Conservation (phyloP, 192 early-diverging fungal species). For the Physocladia obscura region DNA sequence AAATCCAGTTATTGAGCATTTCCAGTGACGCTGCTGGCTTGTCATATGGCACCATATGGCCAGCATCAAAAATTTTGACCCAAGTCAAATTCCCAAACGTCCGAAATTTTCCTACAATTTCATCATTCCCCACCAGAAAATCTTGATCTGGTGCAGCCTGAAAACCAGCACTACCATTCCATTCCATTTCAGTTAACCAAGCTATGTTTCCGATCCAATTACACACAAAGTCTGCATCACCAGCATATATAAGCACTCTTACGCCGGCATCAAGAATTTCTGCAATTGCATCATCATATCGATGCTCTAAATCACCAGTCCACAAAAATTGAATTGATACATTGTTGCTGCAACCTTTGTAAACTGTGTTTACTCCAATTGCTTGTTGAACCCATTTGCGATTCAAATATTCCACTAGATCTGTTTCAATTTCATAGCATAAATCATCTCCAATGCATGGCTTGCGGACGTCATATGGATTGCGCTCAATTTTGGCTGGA, state of each 20-base stretch:
- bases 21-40: constrained; percentile 5
- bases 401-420: constrained; percentile 53
- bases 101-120: constrained; percentile 3
- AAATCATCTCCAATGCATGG: constrained; percentile 46
- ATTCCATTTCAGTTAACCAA: constrained; percentile 28
- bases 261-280: constrained; percentile 38
- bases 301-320: constrained; percentile 51
- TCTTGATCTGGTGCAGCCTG: background rate
- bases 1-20: constrained; percentile 16
- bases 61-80: constrained; percentile 17
- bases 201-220: constrained; percentile 26
- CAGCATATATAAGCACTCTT: constrained; percentile 49
- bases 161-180: constrained; percentile 21
- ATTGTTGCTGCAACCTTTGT: constrained; percentile 52
- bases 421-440: constrained; percentile 62
- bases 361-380: constrained; percentile 53
- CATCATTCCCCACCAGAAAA: constrained; percentile 3
- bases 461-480: constrained; percentile 81
- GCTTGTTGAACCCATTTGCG: constrained; percentile 41
- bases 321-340: constrained; percentile 43
- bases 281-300: constrained; percentile 35
- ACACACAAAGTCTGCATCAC: constrained; percentile 49
- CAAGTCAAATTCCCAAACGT: constrained; percentile 13
- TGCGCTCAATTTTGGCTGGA: constrained; percentile 70
- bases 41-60: constrained; percentile 33